These are phyloP conservation scores for Aspergillus cavernicola DNA, from an alignment of 495 filamentous ascomycete genomes.

Conservation along the genomic window DNA sequence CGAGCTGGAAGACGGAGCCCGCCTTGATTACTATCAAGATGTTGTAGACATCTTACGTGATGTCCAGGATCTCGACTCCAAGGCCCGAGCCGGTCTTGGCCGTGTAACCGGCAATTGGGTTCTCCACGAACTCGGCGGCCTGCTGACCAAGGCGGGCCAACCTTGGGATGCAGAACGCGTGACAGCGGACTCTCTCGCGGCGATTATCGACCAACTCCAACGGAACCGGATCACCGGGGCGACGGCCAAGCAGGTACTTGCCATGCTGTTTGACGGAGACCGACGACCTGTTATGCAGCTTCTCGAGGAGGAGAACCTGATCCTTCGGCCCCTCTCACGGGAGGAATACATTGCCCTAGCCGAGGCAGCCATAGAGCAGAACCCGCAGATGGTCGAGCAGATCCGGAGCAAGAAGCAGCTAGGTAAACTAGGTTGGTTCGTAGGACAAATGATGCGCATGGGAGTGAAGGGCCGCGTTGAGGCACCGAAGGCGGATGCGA, in stretches of 20 bases:
- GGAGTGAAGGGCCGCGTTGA: constrained; percentile 76
- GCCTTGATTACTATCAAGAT: constrained; percentile 79
- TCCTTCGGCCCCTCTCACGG: constrained; percentile 54
- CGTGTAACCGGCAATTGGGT: constrained; percentile 65
- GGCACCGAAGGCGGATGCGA: constrained; percentile 64
- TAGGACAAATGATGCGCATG: constrained; percentile 84
- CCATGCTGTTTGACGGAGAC: constrained; percentile 54
- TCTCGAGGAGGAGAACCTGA: constrained; percentile 63
- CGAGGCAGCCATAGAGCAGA: constrained; percentile 40
- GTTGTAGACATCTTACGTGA: constrained; percentile 55
- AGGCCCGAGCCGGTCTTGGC: constrained; percentile 25
- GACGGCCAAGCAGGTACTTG: constrained; percentile 71
- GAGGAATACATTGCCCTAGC: constrained; percentile 47
- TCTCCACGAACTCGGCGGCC: constrained; percentile 82
- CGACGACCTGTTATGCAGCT: constrained; percentile 52
- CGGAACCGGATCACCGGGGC: constrained; percentile 67
- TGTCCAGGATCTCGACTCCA: constrained; percentile 32
- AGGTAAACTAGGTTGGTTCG: constrained; percentile 80
- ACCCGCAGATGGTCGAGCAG: constrained; percentile 60
- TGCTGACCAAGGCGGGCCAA: constrained; percentile 53
- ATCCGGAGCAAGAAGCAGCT: constrained; percentile 62
- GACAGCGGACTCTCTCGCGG: constrained; percentile 56
- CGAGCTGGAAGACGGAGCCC: constrained; percentile 70
- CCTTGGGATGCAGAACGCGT: constrained; percentile 56
- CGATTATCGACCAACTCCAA: constrained; percentile 62